These are phyloP conservation scores for Globisporangium rhizosaccharum DNA, from an alignment of 352 stramenopile species.

Conservation along the genomic window DNA sequence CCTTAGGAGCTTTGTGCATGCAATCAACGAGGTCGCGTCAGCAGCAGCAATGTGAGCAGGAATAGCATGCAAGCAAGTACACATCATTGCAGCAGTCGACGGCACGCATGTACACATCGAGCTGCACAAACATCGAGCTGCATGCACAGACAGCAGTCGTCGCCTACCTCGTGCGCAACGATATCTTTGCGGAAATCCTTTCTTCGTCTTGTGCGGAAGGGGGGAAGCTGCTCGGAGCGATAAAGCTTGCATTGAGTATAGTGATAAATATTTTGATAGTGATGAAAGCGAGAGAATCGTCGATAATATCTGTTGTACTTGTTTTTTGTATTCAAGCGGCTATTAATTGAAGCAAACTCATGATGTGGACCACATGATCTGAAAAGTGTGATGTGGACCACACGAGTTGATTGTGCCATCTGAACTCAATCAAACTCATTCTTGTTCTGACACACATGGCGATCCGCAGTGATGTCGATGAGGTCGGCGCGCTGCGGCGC, in stretches of 20 bases:
- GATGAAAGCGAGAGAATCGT: no score
- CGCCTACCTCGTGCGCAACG: background rate
- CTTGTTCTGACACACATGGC: background rate
- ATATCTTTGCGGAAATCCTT: conserved; percentile 2
- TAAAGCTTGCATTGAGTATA: no score
- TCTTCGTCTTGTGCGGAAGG: background rate
- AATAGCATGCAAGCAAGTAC: no score
- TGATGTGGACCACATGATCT: background rate
- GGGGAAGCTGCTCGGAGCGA: background rate
- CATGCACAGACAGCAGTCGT: background rate
- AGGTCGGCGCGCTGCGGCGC: conserved; percentile 20
- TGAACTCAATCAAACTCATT: background rate
- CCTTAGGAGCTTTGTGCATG: background rate
- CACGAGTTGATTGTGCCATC: no score
- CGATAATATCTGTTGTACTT: no score
- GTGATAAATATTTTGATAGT: no score
- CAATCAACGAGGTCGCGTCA: background rate
- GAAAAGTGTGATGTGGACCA: background rate
- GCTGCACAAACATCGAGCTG: background rate
- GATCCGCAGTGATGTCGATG: background rate
- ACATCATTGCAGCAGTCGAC: background rate
- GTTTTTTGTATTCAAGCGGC: background rate
- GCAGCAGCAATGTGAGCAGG: no score
- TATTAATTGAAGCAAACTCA: background rate
- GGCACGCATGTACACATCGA: background rate